Conservation (phyloP, 2,329 filamentous ascomycete genomes). For the Aspergillus pseudoviridinutans region DNA sequence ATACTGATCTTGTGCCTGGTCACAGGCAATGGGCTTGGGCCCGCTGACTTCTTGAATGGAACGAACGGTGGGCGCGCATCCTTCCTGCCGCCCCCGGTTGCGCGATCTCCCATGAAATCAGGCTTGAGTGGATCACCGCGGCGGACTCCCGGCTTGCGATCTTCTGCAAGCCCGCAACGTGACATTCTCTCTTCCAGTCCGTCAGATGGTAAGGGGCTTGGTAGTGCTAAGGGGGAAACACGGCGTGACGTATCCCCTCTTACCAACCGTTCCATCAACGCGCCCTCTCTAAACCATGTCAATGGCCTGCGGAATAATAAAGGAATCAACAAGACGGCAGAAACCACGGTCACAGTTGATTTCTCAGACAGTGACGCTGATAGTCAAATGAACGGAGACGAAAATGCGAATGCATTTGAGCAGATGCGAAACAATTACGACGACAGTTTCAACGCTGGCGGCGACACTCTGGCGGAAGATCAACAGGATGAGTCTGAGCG, state of each 20-base stretch:
- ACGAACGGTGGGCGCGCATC: slow-evolving; percentile 30
- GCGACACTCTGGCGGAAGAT: slow-evolving; percentile 20
- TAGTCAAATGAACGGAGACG: slow-evolving; percentile 27
- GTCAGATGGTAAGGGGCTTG: slow-evolving; percentile 29
- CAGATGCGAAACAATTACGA: slow-evolving; percentile 23
- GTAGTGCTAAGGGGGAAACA: slow-evolving; percentile 18
- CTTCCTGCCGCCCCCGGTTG: slow-evolving; percentile 38
- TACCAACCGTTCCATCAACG: slow-evolving; percentile 33
- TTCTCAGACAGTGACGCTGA: slow-evolving; percentile 37
- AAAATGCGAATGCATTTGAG: slow-evolving; percentile 29
- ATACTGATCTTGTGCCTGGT: slow-evolving; percentile 1
- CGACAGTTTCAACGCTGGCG: slow-evolving; percentile 23
- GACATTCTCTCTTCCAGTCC: slow-evolving; percentile 37
- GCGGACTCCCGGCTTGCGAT: slow-evolving; percentile 39
- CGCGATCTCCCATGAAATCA: slow-evolving; percentile 45
- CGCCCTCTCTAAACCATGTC: slow-evolving; percentile 24
- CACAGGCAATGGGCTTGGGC: slow-evolving; percentile 39
- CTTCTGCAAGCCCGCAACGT: slow-evolving; percentile 37
- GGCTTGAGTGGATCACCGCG: slow-evolving; percentile 41
- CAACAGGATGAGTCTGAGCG: slow-evolving; percentile 13
- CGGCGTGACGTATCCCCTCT: slow-evolving; percentile 32
- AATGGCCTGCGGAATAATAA: slow-evolving; percentile 21
- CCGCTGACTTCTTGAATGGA: slow-evolving; percentile 38
- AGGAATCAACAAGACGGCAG: slow-evolving; percentile 13
- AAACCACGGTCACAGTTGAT: slow-evolving; percentile 21